Percentiles rank a stretch among this genome's conserved stretches.
phyloP scores from a whole-genome alignment of 108 stramenopile species.

The Cyclostephanos invisitatus region DNA sequence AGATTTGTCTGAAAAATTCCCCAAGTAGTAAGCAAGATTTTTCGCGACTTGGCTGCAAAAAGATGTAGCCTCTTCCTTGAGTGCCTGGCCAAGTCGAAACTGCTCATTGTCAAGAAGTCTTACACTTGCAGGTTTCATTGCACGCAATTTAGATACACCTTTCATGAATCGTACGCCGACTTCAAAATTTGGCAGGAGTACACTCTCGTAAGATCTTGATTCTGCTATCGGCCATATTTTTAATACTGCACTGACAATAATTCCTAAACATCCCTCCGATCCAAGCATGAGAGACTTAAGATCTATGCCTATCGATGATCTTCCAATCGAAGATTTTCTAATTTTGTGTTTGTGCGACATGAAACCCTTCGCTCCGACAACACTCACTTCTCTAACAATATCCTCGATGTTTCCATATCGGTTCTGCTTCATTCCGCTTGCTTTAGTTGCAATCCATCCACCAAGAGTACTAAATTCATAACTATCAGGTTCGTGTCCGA shows the following conservation, averaged over 20 bases:
- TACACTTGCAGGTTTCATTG: slow-evolving; percentile 76
- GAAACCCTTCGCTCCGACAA: slow-evolving; percentile 65
- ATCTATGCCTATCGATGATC: slow-evolving; percentile 83
- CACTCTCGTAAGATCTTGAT: slow-evolving; percentile 61
- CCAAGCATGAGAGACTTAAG: slow-evolving; percentile 81
- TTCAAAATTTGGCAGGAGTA: slow-evolving; percentile 75
- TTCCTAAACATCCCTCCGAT: slow-evolving; percentile 91
- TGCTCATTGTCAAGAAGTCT: slow-evolving; percentile 93
- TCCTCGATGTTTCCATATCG: slow-evolving; percentile 97
- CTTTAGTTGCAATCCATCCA: slow-evolving; percentile 96
- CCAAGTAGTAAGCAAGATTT: slow-evolving; percentile 36
- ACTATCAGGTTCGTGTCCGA: slow-evolving; percentile 96
- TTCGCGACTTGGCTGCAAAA: slow-evolving; percentile 29
- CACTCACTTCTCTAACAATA: slow-evolving; percentile 81
- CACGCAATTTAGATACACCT: slow-evolving; percentile 62
- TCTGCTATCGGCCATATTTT: slow-evolving; percentile 86
- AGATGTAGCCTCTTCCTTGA: slow-evolving; percentile 52
- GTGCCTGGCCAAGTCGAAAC: slow-evolving; percentile 88
- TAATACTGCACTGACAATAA: slow-evolving; percentile 88
- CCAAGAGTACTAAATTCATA: slow-evolving; percentile 95
- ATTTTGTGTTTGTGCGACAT: slow-evolving; percentile 54
- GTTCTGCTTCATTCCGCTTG: slow-evolving; percentile 95
- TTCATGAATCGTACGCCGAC: slow-evolving; percentile 77
- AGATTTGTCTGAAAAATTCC: slow-evolving; percentile 41
- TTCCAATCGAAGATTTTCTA: slow-evolving; percentile 53